Conservation (phyloP, 1,284 basidiomycete species). For the Hymenochaete sp. region DNA sequence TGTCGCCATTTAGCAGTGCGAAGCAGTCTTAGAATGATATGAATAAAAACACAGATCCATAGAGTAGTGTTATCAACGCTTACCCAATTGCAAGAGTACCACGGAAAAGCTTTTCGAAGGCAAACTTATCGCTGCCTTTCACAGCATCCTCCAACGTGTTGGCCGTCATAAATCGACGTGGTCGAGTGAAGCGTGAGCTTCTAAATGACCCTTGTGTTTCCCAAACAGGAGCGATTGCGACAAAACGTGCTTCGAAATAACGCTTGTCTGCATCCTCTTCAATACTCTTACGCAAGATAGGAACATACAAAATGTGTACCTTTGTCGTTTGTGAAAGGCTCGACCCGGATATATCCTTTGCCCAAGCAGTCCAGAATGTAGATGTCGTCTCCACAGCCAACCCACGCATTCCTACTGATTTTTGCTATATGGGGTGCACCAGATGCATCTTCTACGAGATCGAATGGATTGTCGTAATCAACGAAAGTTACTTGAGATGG, state of each 20-base stretch:
- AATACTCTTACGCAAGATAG: neutral
- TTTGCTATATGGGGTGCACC: conserved; percentile 45
- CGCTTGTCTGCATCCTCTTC: conserved; percentile 14
- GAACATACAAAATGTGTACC: conserved; percentile 22
- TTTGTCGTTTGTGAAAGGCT: conserved; percentile 35
- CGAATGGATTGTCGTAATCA: conserved; percentile 77
- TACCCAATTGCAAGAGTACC: conserved; percentile 43
- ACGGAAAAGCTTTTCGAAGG: conserved; percentile 41
- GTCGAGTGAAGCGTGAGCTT: conserved; percentile 47
- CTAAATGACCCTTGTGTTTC: conserved; percentile 38
- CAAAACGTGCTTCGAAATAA: conserved; percentile 42
- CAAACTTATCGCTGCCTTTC: conserved; percentile 63
- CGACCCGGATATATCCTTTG: conserved; percentile 67
- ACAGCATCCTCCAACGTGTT: conserved; percentile 48
- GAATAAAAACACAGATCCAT: no score
- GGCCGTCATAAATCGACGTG: conserved; percentile 46
- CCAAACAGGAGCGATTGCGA: conserved; percentile 42
- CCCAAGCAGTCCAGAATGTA: conserved; percentile 78
- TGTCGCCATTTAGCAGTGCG: conserved; percentile 70
- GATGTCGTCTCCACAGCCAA: conserved; percentile 66
- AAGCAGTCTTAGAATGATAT: conserved; percentile 40
- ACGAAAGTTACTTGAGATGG: conserved; percentile 68
- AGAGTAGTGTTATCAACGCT: no score
- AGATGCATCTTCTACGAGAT: conserved; percentile 43
- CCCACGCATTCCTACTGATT: conserved; percentile 62